Evolutionary conservation across 257 asterid species (phyloP).

Genomic region (Euphrasia confusa): DNA sequence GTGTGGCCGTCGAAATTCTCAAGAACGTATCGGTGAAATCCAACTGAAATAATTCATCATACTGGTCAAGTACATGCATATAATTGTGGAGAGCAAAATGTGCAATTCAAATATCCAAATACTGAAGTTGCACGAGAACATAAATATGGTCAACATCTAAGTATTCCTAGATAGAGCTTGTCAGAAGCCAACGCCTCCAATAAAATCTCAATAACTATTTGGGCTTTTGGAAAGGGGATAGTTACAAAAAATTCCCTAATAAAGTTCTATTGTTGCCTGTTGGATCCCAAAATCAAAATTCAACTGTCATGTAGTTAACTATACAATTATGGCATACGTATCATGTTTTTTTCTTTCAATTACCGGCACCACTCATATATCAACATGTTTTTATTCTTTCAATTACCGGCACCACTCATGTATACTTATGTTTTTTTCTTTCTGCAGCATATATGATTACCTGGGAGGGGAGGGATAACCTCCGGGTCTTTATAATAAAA

Average conservation of each 20-base stretch:
- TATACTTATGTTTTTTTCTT: constrained; percentile 1
- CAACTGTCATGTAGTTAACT: constrained; percentile 6
- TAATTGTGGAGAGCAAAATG: background rate
- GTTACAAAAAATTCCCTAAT: too few species aligned
- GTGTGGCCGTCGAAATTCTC: constrained; percentile 55
- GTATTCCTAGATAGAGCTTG: background rate
- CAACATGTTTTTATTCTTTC: background rate
- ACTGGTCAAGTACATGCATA: constrained; percentile 16
- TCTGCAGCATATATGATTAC: constrained; percentile 29
- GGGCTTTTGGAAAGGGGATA: too few species aligned
- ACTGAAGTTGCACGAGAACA: background rate
- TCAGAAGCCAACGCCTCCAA: background rate
- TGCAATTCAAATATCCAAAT: background rate
- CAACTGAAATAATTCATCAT: constrained; percentile 44
- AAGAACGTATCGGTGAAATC: constrained; percentile 65
- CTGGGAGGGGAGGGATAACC: constrained; percentile 90
- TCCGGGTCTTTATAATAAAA: constrained; percentile 91
- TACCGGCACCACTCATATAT: background rate
- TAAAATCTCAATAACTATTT: background rate
- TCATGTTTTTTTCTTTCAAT: background rate
- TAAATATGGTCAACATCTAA: background rate
- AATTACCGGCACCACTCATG: background rate
- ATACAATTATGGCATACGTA: background rate
- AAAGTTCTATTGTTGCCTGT: background rate
- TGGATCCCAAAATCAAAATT: background rate